A percentile compares a stretch with the other conserved stretches of the same genome.
These are phyloP conservation scores for Carex littledalei DNA, from an alignment of 176 grass and related monocot species.

Conservation along the genomic window DNA sequence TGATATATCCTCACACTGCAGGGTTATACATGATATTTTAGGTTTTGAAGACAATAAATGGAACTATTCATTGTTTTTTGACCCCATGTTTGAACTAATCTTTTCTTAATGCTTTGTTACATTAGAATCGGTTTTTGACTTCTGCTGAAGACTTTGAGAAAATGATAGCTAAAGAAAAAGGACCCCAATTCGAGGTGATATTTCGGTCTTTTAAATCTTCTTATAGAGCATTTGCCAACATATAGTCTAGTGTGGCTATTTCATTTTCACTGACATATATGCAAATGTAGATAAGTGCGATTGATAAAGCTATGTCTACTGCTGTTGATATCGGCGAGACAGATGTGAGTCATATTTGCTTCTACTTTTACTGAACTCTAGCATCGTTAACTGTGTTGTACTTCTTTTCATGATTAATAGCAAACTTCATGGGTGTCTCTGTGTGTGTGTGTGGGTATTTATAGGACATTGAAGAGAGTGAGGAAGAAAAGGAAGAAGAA, in stretches of 20 bases:
- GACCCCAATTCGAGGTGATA: constrained; percentile 17
- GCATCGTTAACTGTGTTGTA: constrained; percentile 6
- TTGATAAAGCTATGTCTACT: constrained; percentile 74
- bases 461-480: constrained; percentile 72
- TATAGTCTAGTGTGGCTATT: constrained; percentile 1
- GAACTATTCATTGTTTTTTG: neutral
- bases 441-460: constrained; percentile 19
- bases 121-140: constrained; percentile 66
- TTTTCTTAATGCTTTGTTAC: constrained; percentile 24
- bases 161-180: constrained; percentile 65
- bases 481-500: constrained; percentile 50
- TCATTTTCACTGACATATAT: constrained; percentile 22
- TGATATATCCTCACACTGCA: neutral
- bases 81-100: neutral
- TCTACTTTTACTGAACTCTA: constrained; percentile 8
- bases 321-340: constrained; percentile 95
- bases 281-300: constrained; percentile 33
- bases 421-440: neutral
- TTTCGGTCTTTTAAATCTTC: constrained; percentile 54
- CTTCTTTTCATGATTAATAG: constrained; percentile 4
- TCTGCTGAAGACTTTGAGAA: constrained; percentile 65
- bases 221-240: constrained; percentile 7
- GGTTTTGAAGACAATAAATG: neutral
- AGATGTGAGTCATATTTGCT: constrained; percentile 48
- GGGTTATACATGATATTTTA: neutral